These are phyloP conservation scores for Macrophomina tecta DNA, from an alignment of 2,329 filamentous ascomycete species.

Conservation along the genomic window DNA sequence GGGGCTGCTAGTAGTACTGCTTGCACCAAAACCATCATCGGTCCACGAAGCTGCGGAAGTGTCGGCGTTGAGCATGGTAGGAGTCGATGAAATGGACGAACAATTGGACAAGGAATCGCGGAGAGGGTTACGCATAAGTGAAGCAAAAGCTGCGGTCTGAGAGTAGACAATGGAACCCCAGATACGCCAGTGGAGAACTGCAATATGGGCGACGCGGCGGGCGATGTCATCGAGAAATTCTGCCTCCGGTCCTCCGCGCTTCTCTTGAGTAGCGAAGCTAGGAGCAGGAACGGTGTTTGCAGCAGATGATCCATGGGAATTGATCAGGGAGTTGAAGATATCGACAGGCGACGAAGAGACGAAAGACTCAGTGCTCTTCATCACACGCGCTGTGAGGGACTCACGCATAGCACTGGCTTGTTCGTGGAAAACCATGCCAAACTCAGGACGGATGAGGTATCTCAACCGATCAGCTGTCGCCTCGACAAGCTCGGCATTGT, in stretches of 20 bases:
- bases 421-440: conserved; percentile 34
- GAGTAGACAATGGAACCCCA: conserved; percentile 79
- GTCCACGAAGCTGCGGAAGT: conserved; percentile 20
- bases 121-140: conserved; percentile 21
- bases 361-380: conserved; percentile 39
- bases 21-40: conserved; percentile 11
- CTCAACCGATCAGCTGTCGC: conserved; percentile 44
- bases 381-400: conserved; percentile 37
- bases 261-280: background rate
- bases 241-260: conserved; percentile 27
- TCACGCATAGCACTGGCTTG: conserved; percentile 41
- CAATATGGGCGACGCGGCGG: conserved; percentile 79
- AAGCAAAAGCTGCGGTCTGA: conserved; percentile 23
- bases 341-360: conserved; percentile 48
- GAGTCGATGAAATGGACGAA: background rate
- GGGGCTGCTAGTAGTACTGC: background rate
- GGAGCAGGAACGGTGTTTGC: background rate
- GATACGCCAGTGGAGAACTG: conserved; percentile 86
- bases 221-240: conserved; percentile 69
- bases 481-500: conserved; percentile 43
- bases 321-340: conserved; percentile 52
- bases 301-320: conserved; percentile 25
- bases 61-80: background rate
- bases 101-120: background rate
- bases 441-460: conserved; percentile 40